Percentiles rank a stretch among this genome's conserved stretches.
Conservation (phyloP, 1,284 basidiomycete species). For the Pterulicium gracile region DNA sequence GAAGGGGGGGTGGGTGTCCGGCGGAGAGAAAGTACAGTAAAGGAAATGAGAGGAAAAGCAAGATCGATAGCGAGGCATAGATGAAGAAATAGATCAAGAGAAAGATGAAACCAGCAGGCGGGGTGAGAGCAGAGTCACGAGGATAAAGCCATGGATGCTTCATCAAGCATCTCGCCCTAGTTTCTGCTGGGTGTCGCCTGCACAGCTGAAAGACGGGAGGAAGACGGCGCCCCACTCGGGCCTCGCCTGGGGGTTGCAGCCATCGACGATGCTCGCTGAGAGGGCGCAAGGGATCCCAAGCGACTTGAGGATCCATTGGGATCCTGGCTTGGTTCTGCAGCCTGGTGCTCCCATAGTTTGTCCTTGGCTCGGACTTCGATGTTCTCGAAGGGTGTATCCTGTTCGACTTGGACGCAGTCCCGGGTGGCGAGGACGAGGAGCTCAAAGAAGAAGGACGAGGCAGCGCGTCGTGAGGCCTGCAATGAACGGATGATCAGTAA, state of each 20-base stretch:
- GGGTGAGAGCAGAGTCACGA: neutral
- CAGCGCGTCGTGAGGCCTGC: slow-evolving; percentile 82
- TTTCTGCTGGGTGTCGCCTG: neutral
- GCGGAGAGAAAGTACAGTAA: neutral
- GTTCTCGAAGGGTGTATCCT: slow-evolving; percentile 71
- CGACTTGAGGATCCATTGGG: neutral
- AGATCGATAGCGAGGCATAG: slow-evolving; percentile 1
- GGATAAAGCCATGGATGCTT: neutral
- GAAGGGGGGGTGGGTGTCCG: neutral
- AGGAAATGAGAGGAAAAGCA: neutral
- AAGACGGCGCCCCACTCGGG: neutral
- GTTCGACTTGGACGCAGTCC: slow-evolving; percentile 78
- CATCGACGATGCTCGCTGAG: neutral
- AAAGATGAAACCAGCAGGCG: neutral
- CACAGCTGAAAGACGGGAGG: neutral
- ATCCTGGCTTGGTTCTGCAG: neutral
- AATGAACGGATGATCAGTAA: slow-evolving; percentile 8
- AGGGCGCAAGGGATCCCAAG: neutral
- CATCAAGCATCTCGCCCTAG: too few relatives aligned
- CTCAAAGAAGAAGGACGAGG: slow-evolving; percentile 96
- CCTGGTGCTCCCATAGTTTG: slow-evolving; percentile 69
- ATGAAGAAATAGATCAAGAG: neutral
- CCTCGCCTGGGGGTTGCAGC: neutral
- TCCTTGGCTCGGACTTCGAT: slow-evolving; percentile 80
- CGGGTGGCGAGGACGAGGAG: slow-evolving; percentile 88